phyloP scores from a whole-genome alignment of 192 early-diverging fungal genomes.

The Entomortierella chlamydospora region DNA sequence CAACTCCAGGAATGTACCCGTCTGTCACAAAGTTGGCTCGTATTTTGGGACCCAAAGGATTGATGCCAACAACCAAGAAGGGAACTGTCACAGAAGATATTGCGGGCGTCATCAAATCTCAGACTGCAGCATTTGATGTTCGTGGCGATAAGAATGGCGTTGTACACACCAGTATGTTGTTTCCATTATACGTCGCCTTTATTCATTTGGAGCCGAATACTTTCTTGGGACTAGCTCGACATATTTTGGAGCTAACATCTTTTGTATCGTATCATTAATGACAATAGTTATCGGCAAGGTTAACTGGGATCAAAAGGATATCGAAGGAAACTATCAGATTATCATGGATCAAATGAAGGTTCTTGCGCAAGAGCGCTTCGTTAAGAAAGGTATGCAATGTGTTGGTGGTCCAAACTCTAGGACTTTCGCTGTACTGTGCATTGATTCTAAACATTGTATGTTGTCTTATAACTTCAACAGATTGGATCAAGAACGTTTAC shows the following conservation, averaged over 20 bases:
- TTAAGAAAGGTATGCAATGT: constrained; percentile 56
- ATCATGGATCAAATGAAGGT: constrained; percentile 71
- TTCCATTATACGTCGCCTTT: too few species aligned
- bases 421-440: too few species aligned
- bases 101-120: constrained; percentile 65
- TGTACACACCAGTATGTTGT: constrained; percentile 72
- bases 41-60: constrained; percentile 92
- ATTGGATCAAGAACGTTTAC: constrained; percentile 70
- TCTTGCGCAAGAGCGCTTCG: constrained; percentile 64
- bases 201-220: too few species aligned
- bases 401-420: too few species aligned
- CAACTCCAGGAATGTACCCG: constrained; percentile 92
- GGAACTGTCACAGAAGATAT: constrained; percentile 89
- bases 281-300: constrained; percentile 49
- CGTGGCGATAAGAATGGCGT: constrained; percentile 78
- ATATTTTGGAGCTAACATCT: neutral
- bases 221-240: too few species aligned
- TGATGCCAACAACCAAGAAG: constrained; percentile 93
- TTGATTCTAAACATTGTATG: too few species aligned
- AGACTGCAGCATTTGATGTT: constrained; percentile 81
- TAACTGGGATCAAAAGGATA: constrained; percentile 49
- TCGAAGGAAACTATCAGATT: constrained; percentile 64
- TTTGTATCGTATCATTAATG: neutral
- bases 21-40: constrained; percentile 89
- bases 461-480: constrained; percentile 7